phyloP scores from a whole-genome alignment of 164 flowering plant genomes.

The Tinospora cordifolia region DNA sequence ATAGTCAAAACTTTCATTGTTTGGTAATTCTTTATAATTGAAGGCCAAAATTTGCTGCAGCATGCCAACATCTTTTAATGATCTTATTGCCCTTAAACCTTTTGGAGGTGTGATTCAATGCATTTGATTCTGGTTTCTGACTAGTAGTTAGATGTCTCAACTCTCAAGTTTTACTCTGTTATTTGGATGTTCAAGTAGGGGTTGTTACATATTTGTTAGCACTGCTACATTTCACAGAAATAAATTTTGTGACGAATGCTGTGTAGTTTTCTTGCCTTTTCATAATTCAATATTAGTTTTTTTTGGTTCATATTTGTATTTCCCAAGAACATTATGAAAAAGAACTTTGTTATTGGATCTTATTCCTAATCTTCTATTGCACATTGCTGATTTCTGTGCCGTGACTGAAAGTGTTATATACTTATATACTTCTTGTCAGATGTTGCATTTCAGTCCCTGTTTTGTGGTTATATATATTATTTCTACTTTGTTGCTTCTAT shows the following conservation, averaged over 20 bases:
- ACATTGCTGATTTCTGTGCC: not conserved
- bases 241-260: not conserved
- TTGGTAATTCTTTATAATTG: too few species aligned
- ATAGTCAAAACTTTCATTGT: too few species aligned
- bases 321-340: too few species aligned
- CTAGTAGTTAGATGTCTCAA: not conserved
- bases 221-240: not conserved
- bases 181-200: not conserved
- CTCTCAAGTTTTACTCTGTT: not conserved
- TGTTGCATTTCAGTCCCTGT: not conserved
- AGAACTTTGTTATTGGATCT: too few species aligned
- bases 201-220: not conserved
- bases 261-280: not conserved
- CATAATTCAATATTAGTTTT: not conserved
- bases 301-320: not conserved
- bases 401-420: not conserved
- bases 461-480: not conserved
- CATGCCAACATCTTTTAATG: too few species aligned
- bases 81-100: too few species aligned
- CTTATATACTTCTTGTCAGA: not conserved
- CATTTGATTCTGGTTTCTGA: not conserved
- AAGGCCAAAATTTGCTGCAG: too few species aligned
- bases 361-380: not conserved
- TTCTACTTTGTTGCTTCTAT: not conserved
- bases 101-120: too few species aligned